phyloP scores from a whole-genome alignment of 78 protist species.

The Dictyostelium firmibasis region DNA sequence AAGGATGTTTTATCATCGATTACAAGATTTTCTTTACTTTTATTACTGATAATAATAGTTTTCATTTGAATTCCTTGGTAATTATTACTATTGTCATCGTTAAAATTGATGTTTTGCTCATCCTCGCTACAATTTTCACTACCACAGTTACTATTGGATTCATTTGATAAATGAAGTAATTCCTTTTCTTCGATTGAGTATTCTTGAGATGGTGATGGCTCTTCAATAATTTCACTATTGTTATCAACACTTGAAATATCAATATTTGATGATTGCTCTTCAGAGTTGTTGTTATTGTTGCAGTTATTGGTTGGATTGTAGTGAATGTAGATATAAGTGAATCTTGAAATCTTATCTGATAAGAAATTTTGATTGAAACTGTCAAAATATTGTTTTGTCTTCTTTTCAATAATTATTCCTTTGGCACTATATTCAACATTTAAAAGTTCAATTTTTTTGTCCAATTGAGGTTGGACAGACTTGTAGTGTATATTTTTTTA shows the following conservation, averaged over 20 bases:
- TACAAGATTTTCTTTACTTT: background rate
- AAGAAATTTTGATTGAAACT: background rate
- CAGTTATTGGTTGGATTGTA: background rate
- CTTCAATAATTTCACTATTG: background rate
- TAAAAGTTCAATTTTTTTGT: background rate
- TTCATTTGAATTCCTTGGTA: background rate
- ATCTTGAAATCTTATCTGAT: background rate
- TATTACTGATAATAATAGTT: background rate
- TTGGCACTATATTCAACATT: background rate
- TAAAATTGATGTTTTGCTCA: background rate
- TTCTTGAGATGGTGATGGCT: background rate
- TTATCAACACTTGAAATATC: background rate
- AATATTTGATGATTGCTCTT: background rate
- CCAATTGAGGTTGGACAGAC: background rate
- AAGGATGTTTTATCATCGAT: background rate
- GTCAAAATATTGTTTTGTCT: background rate
- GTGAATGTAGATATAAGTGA: background rate
- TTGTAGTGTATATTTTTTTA: background rate
- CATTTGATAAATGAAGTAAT: background rate
- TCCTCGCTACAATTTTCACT: background rate
- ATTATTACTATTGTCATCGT: background rate
- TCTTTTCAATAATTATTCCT: background rate
- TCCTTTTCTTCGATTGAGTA: background rate
- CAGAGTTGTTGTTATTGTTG: background rate
- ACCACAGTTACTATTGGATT: background rate